Evolutionary conservation across 23 red algal species (phyloP), one percentile per base, ranked within the genome.

Genomic region (Gracilaria domingensis): DNA sequence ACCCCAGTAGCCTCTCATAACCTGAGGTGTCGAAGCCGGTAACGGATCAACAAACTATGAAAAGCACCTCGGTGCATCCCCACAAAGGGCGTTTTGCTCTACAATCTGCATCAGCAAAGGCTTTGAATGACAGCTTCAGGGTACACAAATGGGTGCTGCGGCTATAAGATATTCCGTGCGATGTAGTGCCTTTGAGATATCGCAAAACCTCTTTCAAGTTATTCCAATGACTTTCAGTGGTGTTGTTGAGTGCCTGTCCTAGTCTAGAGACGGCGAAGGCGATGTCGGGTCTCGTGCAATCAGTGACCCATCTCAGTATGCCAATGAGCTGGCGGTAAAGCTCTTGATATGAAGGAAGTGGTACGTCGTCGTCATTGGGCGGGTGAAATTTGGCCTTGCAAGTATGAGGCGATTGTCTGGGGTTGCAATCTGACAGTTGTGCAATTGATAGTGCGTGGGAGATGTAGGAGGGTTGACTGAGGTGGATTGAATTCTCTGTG

Each of bases 181-280:
- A 0, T 55, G 23, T 11, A 13, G 83, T 86, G 65, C 47, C 18
- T 54, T 74, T 71, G 4, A 86, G 83, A 36, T 72, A 86, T 37
- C 66, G 11, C 8, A 74, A 7, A 0, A 86, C 35, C 36, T 12
- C 48, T 59, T 73, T 55, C 4, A 75, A 50, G 16, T 39, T 0
- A 34, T 25, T 34, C 12, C 33, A 42, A 25, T 80, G 86, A 7
- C 69, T 0, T 2, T 8, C 61, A 8, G 73, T 80, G 4, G 72
- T 40, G 36, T 48, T 4, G 16, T 69, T 16, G 20, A 33, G 38
- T 8, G 4, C 72, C 1, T 33, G 45, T 1, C 49, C 69, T 12
- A 89, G 49, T 23, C 42, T 30, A 14, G 4, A 32, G 26, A 69
- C 75, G 17, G 44, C 7, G 45, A 89, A 89, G 5, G 38, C 38